Percentiles rank a stretch among this genome's conserved stretches.
Conservation (phyloP, 768 basidiomycete genomes). For the Trametes cubensis region DNA sequence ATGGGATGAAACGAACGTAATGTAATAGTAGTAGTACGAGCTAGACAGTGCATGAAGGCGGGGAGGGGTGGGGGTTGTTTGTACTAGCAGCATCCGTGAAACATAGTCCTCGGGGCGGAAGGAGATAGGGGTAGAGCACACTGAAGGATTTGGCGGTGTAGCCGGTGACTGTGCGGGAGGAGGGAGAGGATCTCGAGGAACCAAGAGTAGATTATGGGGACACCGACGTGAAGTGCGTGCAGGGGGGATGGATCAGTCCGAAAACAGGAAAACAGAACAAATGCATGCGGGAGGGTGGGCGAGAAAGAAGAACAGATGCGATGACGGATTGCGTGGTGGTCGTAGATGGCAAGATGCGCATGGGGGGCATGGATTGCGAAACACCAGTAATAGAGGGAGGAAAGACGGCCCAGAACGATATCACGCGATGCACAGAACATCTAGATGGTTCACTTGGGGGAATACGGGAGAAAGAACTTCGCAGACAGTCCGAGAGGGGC, state of each 20-base stretch:
- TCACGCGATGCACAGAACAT: constrained; percentile 6
- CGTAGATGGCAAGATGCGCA: constrained; percentile 4
- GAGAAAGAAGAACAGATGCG: background rate
- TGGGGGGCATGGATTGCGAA: constrained; percentile 2
- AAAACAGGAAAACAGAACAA: background rate
- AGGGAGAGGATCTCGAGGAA: too few relatives aligned
- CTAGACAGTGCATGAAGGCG: too few relatives aligned
- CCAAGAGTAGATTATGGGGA: background rate
- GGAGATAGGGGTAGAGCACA: too few relatives aligned
- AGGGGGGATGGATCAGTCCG: background rate
- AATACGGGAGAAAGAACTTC: background rate
- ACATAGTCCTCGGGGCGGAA: constrained; percentile 11
- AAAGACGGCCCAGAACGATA: background rate
- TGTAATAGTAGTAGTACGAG: constrained; percentile 1
- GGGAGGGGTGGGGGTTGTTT: background rate
- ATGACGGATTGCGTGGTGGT: background rate
- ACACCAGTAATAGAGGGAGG: background rate
- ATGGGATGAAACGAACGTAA: background rate
- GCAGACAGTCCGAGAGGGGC: background rate
- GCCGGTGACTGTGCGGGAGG: too few relatives aligned
- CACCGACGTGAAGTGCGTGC: background rate
- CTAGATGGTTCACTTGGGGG: constrained; percentile 1
- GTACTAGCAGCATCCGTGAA: constrained; percentile 9
- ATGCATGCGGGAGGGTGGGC: constrained; percentile 4
- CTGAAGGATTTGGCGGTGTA: too few relatives aligned